Base-by-base conservation (phyloP, 768 basidiomycete species). In the Agaricus blazei region DNA sequence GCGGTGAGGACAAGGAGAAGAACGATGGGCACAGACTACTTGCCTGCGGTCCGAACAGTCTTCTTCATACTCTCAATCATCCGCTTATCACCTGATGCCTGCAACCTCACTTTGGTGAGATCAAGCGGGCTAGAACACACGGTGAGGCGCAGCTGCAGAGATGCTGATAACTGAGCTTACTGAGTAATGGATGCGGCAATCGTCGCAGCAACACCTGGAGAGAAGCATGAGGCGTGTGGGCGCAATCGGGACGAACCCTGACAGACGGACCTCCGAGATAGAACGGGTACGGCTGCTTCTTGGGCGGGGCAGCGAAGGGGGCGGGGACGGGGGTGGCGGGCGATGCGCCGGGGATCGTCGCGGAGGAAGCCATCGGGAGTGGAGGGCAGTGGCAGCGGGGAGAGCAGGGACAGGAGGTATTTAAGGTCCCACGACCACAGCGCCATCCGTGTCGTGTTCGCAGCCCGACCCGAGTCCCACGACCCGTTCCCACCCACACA, bases 181-280 rank as follows among this genome's bases (percentile, higher is more conserved):
- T 93, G 90, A 1, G 90, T 93, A 56, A 92, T 84, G 36, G 86
- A 88, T n/a, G 90, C 90, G 11, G 90, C 90, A 56, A 92, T 90
- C 41, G 88, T 90, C 9, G 90, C 90, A 42, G 90, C 90, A 34
- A 92, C 69, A 65, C 83, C 82, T 84, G 50, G n/a, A 47, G 11
- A 48, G 1, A 48, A 34, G 56, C 14, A 23, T 53, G 34, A 9
- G 46, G 45, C 40, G 26, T 27, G 46, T 19, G 19, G 19, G 19
- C 19, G 19, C n/a, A 12, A 36, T 8, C 26, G 52, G 9, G 26
- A 31, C 15, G 19, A 38, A 38, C 23, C 29, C 41, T n/a, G 7
- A 27, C 44, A 31, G 34, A 69, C 74, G 52, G 51, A 81, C 90
- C 90, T 66, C 90, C 90, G 7, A 93, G 77, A 80, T 88, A 93